Base-by-base conservation (phyloP, 2,329 filamentous ascomycete genomes). In the Beauveria varroae region DNA sequence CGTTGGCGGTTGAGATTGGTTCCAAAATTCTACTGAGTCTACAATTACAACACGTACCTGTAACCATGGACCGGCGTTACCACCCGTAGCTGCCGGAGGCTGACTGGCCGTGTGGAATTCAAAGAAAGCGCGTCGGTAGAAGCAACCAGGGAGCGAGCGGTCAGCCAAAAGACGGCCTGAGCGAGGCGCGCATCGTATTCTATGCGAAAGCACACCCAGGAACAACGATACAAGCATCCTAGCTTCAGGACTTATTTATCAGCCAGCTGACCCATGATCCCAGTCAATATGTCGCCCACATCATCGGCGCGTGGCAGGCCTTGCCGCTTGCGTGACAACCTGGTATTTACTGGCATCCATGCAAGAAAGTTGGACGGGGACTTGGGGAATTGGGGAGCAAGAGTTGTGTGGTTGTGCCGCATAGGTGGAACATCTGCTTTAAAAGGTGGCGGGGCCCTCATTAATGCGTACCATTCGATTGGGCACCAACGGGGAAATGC, bases 401-500 rank as follows among this genome's bases (percentile, higher is more conserved):
- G 34, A 37, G 14, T 16, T 37, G 34, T 37, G 34, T 37, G 34
- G 34, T 37, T 54, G 37, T 60, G 57, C 57, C 40, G 57, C 57
- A 60, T 60, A 60, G 40, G 57, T 60, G 57, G 57, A 46, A 60
- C 57, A 60, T n/a, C 16, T 24, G 37, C 47, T 26, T 14, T 40
- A 44, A 30, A 57, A 57, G 24, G 46, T 24, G 20, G 60, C 53
- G 60, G 60, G 52, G 60, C 60, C 20, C 14, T 57, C 51, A 52
- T 61, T 61, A 61, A 61, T 57, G 60, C 37, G 54, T 46, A 57
- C n/a, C 60, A 57, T 61, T 50, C 46, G 60, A 61, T 61, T 61
- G 60, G 60, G 60, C 60, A 61, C 34, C 43, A 34, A 51, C 24
- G 20, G 53, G 34, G 53, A 30, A 22, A 12, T 44, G 58, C 58